Percentiles rank a stretch among this genome's conserved stretches.
phyloP scores from a whole-genome alignment of 2,329 filamentous ascomycete genomes.

The Exophiala phaeomuriformis region DNA sequence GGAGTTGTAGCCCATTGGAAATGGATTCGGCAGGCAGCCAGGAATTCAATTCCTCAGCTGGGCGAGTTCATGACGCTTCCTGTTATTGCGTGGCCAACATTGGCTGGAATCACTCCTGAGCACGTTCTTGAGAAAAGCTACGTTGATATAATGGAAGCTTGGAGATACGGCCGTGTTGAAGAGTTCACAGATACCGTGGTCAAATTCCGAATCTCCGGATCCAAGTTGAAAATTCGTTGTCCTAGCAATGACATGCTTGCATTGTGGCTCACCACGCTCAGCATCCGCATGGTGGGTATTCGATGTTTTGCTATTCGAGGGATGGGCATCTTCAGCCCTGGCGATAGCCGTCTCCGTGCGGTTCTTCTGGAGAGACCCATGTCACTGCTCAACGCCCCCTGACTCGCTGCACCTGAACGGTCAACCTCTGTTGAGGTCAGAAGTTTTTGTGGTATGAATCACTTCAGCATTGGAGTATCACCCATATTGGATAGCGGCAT shows the following conservation, averaged over 20 bases:
- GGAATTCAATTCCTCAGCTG: background rate
- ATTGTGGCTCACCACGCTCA: background rate
- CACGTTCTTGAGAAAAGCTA: background rate
- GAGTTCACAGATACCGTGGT: no score
- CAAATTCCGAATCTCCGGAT: background rate
- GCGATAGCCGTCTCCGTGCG: background rate
- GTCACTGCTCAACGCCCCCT: background rate
- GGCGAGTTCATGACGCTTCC: background rate
- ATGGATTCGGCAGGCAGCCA: constrained; percentile 1
- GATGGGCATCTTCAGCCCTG: background rate
- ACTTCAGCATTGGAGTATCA: no score
- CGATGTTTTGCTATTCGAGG: background rate
- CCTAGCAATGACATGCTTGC: background rate
- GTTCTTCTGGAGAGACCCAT: background rate
- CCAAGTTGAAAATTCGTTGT: background rate
- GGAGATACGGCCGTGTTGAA: background rate
- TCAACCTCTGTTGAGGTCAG: no score
- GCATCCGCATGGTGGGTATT: background rate
- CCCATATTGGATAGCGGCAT: no score
- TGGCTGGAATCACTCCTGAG: background rate
- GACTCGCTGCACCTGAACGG: background rate
- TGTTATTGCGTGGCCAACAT: background rate
- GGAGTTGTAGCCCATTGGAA: constrained; percentile 1
- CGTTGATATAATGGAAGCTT: background rate
- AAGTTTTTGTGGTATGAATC: no score